Evolutionary conservation across 2,329 filamentous ascomycete species (phyloP), one percentile per base, ranked within the genome.

Genomic region (Aspergillus sclerotialis): DNA sequence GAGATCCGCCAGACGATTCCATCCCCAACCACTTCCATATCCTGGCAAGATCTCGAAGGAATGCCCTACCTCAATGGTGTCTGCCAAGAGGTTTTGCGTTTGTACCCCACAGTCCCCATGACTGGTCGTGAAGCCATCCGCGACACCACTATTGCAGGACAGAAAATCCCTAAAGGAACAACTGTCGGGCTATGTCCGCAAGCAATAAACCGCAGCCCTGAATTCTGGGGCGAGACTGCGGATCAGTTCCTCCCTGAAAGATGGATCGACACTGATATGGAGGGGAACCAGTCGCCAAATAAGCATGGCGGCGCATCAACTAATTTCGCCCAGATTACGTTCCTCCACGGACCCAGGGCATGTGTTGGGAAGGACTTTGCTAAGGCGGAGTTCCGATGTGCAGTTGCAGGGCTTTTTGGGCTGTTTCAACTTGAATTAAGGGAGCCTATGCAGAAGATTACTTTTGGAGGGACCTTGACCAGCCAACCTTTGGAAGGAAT

Each of bases 31-130:
- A 36, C 37, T 17, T 36, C 39, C 12, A 48, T 60, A 36, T 50
- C 48, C 9, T 47, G 49, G 40, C 29, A 34, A 7, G 55, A 59
- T 28, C 53, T 92, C 42, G 84, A 92, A 62, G 69, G 68, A 33
- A 73, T 90, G 55, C 79, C 82, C 3, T 88, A 87, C 52, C 75
- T 90, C 28, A 80, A 85, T 53, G 85, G 84, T 16, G 78, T 93
- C 8, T 80, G 82, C 54, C 80, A 75, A 52, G 87, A 94, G 61
- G 74, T 81, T 7, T 72, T 92, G 11, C 61, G 63, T 8, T 49
- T 65, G 2, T 62, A 61, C 38, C 61, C 61, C 5, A 58, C 63
- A 0, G 63, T 65, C 2, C 63, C 61, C 1, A 48, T 46, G 7
- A 66, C 64, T 3, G 45, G 58, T 34, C 64, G 64, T 8, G 55